Percentiles rank a stretch among this genome's conserved stretches.
These are phyloP conservation scores for Cercospora sesami DNA, from an alignment of 2,329 filamentous ascomycete genomes.

Conservation along the genomic window DNA sequence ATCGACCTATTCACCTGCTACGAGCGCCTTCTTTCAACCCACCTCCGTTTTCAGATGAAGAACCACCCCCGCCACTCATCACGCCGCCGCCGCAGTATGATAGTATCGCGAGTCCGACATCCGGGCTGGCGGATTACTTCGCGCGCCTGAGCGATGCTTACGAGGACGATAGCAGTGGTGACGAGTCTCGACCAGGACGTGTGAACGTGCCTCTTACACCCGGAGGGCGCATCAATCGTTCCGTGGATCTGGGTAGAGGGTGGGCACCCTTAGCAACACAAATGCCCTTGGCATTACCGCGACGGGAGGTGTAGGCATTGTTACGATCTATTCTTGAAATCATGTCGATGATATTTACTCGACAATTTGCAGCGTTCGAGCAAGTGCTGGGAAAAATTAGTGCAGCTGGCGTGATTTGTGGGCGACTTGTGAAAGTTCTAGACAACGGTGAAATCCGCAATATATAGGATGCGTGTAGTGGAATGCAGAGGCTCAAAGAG, in stretches of 20 bases:
- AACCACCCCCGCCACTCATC: conserved; percentile 69
- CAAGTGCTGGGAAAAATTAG: background rate
- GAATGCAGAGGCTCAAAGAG: background rate
- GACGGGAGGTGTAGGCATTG: conserved; percentile 7
- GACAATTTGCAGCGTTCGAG: conserved; percentile 11
- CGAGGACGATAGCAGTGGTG: conserved; percentile 47
- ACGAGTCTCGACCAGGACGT: conserved; percentile 37
- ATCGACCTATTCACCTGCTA: conserved; percentile 79
- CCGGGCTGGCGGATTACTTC: conserved; percentile 81
- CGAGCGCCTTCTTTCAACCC: conserved; percentile 84
- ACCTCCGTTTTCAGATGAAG: conserved; percentile 80
- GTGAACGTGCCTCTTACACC: conserved; percentile 64
- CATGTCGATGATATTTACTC: background rate
- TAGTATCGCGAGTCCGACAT: conserved; percentile 70
- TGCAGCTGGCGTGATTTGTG: background rate
- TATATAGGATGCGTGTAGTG: background rate
- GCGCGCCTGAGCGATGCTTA: conserved; percentile 67
- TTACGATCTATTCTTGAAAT: background rate
- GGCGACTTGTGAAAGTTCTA: background rate
- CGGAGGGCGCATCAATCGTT: conserved; percentile 61
- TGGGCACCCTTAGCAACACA: conserved; percentile 28
- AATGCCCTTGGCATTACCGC: conserved; percentile 10
- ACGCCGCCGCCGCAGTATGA: conserved; percentile 88
- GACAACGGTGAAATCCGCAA: background rate
- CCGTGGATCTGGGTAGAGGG: conserved; percentile 63